These are phyloP conservation scores for Ophiostoma fasciatum DNA, from an alignment of 2,329 filamentous ascomycete genomes.

Conservation along the genomic window DNA sequence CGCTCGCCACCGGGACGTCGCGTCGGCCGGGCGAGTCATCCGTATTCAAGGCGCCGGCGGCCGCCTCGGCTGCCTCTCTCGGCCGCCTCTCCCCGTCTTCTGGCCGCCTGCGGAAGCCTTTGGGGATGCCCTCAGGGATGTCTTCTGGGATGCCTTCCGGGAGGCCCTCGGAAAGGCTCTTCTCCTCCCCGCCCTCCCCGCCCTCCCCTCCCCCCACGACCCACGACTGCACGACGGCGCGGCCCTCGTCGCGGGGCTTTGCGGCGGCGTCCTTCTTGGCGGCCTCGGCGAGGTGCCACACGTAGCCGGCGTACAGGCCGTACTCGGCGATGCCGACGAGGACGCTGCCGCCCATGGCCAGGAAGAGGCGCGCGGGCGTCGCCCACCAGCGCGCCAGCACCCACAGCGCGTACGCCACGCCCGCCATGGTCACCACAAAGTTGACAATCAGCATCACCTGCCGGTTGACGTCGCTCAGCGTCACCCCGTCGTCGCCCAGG, in stretches of 20 bases:
- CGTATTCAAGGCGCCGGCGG: too few relatives aligned
- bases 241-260: slow-evolving; percentile 46
- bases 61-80: too few relatives aligned
- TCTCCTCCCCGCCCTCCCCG: too few relatives aligned
- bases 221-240: slow-evolving; percentile 60
- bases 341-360: slow-evolving; percentile 55
- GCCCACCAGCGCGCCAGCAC: slow-evolving; percentile 65
- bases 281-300: slow-evolving; percentile 54
- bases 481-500: slow-evolving; percentile 45
- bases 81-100: too few relatives aligned
- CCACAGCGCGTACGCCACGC: slow-evolving; percentile 65
- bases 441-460: slow-evolving; percentile 79
- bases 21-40: too few relatives aligned
- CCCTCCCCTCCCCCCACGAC: too few relatives aligned
- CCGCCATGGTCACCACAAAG: slow-evolving; percentile 72
- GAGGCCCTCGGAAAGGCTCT: too few relatives aligned
- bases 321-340: slow-evolving; percentile 64
- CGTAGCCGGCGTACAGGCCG: slow-evolving; percentile 60
- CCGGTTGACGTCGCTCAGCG: slow-evolving; percentile 60
- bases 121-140: too few relatives aligned
- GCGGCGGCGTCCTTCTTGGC: slow-evolving; percentile 45
- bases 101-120: too few relatives aligned
- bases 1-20: too few relatives aligned
- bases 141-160: too few relatives aligned
- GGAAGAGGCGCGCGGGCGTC: slow-evolving; percentile 50